phyloP scores from a whole-genome alignment of 2,329 filamentous ascomycete species.

The Fusarium tjaetaba region DNA sequence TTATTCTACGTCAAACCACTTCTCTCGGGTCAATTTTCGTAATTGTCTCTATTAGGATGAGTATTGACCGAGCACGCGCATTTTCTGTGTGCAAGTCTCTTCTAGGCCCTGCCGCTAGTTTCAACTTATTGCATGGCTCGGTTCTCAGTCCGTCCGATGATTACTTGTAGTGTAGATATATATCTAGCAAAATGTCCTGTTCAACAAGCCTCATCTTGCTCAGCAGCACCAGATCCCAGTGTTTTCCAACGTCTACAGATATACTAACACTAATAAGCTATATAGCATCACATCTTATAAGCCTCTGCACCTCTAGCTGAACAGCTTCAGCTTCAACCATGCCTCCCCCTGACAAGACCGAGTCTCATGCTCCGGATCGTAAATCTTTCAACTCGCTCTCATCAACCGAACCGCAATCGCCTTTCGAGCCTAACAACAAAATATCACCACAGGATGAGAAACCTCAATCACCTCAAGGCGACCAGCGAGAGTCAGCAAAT shows the following conservation, averaged over 20 bases:
- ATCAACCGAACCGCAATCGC: constrained; percentile 22
- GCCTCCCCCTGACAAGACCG: constrained; percentile 5
- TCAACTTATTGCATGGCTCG: constrained; percentile 2
- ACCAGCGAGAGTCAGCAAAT: not conserved
- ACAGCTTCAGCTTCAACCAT: constrained; percentile 9
- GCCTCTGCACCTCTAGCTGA: not conserved
- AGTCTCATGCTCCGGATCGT: constrained; percentile 3
- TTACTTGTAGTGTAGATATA: constrained; percentile 25
- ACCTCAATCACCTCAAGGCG: not conserved
- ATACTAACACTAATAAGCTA: not conserved
- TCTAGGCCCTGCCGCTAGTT: constrained; percentile 13
- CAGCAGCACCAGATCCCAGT: not conserved
- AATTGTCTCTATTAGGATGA: not conserved
- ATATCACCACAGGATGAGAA: not conserved
- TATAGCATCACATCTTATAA: not conserved
- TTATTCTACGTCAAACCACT: constrained; percentile 14
- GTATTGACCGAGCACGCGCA: constrained; percentile 8
- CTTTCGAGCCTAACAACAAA: not conserved
- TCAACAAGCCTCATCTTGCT: constrained; percentile 3
- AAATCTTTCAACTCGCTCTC: constrained; percentile 36
- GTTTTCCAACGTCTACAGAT: not conserved
- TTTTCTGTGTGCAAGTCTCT: not conserved
- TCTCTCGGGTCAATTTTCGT: constrained; percentile 1
- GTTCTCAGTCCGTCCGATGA: constrained; percentile 22
- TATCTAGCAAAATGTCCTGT: constrained; percentile 16